A percentile compares a stretch with the other conserved stretches of the same genome.
Conservation (phyloP, 345 rosid species). For the Angophora floribunda region DNA sequence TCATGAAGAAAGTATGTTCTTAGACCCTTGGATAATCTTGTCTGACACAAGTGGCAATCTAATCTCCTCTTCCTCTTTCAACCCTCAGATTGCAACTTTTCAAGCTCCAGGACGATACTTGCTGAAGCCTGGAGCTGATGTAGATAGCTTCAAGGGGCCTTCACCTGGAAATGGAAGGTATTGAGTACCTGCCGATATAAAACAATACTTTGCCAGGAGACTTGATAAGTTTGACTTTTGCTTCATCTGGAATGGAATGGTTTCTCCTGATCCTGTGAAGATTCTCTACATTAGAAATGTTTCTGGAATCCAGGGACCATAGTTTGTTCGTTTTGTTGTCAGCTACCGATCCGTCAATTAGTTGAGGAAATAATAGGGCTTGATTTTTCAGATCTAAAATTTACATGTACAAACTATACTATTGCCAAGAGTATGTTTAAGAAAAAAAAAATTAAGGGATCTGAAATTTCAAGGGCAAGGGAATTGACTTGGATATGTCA, state of each 20-base stretch:
- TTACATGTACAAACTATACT: background rate
- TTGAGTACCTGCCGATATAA: background rate
- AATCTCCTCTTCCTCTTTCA: conserved; percentile 7
- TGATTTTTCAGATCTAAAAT: background rate
- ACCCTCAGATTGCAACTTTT: conserved; percentile 63
- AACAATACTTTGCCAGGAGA: background rate
- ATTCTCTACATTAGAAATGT: background rate
- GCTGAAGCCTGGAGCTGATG: conserved; percentile 60
- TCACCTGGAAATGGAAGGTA: conserved; percentile 80
- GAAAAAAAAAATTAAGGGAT: background rate
- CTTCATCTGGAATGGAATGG: background rate
- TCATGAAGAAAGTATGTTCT: conserved; percentile 59
- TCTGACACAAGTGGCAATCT: background rate
- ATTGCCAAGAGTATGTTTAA: background rate
- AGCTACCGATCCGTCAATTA: background rate
- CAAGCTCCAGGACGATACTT: conserved; percentile 78
- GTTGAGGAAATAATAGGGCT: background rate
- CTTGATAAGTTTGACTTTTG: background rate
- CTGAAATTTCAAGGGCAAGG: background rate
- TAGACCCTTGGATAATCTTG: conserved; percentile 9
- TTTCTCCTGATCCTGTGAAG: background rate
- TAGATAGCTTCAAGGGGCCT: conserved; percentile 49
- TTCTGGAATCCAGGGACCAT: background rate
- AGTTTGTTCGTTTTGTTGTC: background rate
- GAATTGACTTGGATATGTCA: background rate